Conservation (phyloP, 2,329 filamentous ascomycete genomes). For the Chaetothyriales sp. region DNA sequence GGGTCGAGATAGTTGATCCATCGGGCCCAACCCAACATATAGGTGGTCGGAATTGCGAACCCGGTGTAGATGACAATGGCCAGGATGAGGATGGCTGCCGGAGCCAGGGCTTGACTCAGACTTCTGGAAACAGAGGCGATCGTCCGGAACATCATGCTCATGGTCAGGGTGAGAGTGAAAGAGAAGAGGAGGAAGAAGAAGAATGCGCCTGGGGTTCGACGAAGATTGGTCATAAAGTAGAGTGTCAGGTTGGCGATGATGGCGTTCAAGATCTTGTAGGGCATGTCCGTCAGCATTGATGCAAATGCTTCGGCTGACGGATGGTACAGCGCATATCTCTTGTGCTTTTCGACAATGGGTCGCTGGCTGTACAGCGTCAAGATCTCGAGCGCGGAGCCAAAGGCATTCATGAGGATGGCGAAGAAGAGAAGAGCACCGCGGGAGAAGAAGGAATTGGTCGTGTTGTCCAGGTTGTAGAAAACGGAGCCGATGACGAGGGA, state of each 20-base stretch:
- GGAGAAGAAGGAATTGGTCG: slow-evolving; percentile 45
- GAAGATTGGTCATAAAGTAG: slow-evolving; percentile 77
- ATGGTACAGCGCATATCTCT: slow-evolving; percentile 75
- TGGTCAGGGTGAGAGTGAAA: slow-evolving; percentile 42
- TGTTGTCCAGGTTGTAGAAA: slow-evolving; percentile 48
- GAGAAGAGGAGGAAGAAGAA: slow-evolving; percentile 70
- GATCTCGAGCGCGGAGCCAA: slow-evolving; percentile 52
- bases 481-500: slow-evolving; percentile 50
- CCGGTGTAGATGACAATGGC: slow-evolving; percentile 53
- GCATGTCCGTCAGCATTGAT: slow-evolving; percentile 74
- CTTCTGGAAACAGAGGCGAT: slow-evolving; percentile 59
- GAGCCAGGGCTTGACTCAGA: slow-evolving; percentile 47
- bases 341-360: slow-evolving; percentile 82
- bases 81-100: slow-evolving; percentile 38
- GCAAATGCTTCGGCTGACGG: slow-evolving; percentile 76
- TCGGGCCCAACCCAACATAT: slow-evolving; percentile 49
- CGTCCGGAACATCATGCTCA: slow-evolving; percentile 39
- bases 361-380: slow-evolving; percentile 72
- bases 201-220: slow-evolving; percentile 58
- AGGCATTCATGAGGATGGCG: slow-evolving; percentile 45
- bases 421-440: slow-evolving; percentile 53
- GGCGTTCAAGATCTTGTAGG: slow-evolving; percentile 62
- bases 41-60: slow-evolving; percentile 45
- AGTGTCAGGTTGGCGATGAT: slow-evolving; percentile 64
- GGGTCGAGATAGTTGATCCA: slow-evolving; percentile 56